Base-by-base conservation (phyloP, 345 rosid species). In the Eucalyptus brandiana region DNA sequence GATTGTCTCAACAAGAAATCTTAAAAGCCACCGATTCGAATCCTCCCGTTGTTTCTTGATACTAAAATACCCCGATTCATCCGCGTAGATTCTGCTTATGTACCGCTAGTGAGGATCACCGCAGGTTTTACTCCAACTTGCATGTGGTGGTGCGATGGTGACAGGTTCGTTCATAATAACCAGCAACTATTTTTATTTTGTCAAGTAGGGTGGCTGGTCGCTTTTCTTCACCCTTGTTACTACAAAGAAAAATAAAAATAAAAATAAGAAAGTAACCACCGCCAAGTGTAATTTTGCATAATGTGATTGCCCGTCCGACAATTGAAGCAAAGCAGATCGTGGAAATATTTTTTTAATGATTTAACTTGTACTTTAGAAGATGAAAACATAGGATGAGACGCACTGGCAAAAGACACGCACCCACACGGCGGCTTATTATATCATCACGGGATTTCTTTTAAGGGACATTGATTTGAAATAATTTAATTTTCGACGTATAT, bases 311-410 rank as follows among this genome's bases (percentile, higher is more conserved):
- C 21, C 37, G 5, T 19, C 45, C 45, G 23, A 76, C 26, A 37
- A 21, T 34, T 4, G 12, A 19, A 23, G 45, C 8, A 37, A 19
- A 76, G 15, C 83, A 21, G 80, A 69, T 37, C 2, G 81, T 34
- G 44, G 83, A 44, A 19, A 24, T 37, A 5, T 37, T 19, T 76
- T 60, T 65, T 65, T 15, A 65, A n/a, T n/a, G 34, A n/a, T 65
- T 14, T 40, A 17, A 76, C 2, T 76, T 76, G 83, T 37, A 37
- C 42, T 19, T 10, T 76, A 11, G 83, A 76, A 37, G 83, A 88
- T 12, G 72, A 50, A 51, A 72, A 50, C 86, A 76, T 34, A 16
- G 62, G 62, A 88, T 54, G 87, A 88, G 87, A 80, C 87, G 53
- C 69, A 23, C 5, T 17, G 19, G 42, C 26, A n/a, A 40, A 87